Percentiles rank a stretch among this genome's conserved stretches.
phyloP scores from a whole-genome alignment of 441 rosid species.

The Gossypium gossypioides region DNA sequence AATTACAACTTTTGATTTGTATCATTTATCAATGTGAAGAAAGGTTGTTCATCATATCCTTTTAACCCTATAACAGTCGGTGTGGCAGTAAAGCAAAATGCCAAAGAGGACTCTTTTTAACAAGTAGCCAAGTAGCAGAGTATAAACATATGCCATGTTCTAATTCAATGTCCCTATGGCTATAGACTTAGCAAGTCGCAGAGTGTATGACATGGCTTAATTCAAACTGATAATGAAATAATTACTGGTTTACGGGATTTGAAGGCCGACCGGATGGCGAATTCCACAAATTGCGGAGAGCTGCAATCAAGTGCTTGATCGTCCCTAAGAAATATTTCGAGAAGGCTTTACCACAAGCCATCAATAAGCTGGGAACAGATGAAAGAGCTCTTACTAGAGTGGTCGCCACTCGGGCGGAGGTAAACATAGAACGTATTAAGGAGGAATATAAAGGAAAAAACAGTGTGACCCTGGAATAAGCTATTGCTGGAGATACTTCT shows the following conservation, averaged over 20 bases:
- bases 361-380: constrained; percentile 66
- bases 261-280: constrained; percentile 59
- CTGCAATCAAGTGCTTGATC: constrained; percentile 62
- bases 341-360: constrained; percentile 53
- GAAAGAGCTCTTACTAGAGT: constrained; percentile 74
- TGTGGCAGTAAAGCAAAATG: no score
- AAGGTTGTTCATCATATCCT: neutral
- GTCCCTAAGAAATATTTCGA: constrained; percentile 78
- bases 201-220: neutral
- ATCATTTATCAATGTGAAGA: neutral
- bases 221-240: constrained; percentile 3
- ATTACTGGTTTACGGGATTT: constrained; percentile 38
- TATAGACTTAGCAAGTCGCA: neutral
- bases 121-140: neutral
- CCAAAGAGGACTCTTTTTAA: no score
- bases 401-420: constrained; percentile 64
- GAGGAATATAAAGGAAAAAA: constrained; percentile 64
- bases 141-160: neutral
- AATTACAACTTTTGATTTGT: neutral
- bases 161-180: neutral
- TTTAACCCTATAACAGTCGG: neutral
- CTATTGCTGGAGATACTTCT: constrained; percentile 55
- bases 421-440: constrained; percentile 63
- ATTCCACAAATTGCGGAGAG: constrained; percentile 54
- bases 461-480: constrained; percentile 56